Conservation (phyloP, 1,284 basidiomycete genomes). For the Tetrapyrgos nigripes region DNA sequence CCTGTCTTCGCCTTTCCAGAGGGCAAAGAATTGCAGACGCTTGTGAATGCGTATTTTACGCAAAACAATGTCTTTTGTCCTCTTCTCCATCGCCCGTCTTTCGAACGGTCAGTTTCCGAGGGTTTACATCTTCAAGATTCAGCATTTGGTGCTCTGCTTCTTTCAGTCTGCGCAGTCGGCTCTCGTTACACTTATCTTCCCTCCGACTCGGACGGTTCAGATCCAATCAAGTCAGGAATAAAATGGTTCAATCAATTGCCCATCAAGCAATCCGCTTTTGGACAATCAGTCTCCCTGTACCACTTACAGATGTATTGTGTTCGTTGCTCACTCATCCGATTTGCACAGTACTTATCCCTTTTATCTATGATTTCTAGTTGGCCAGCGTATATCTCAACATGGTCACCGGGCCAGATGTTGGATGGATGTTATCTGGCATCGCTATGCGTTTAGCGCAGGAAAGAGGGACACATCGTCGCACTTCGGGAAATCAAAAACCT, state of each 20-base stretch:
- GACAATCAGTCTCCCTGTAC: not conserved
- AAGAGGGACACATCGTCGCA: constrained; percentile 1
- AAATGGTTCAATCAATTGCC: constrained; percentile 1
- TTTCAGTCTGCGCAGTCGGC: constrained; percentile 4
- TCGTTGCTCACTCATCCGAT: not conserved
- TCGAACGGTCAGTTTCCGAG: not conserved
- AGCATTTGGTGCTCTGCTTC: constrained; percentile 1
- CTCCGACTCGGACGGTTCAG: not conserved
- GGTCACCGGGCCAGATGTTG: constrained; percentile 1
- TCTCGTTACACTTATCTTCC: constrained; percentile 2
- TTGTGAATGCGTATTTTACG: constrained; percentile 1
- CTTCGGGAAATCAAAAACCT: not conserved
- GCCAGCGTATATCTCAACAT: constrained; percentile 1
- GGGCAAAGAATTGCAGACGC: not conserved
- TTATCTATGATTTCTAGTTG: not conserved
- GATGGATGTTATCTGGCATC: constrained; percentile 5
- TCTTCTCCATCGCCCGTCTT: constrained; percentile 7
- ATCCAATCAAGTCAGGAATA: not conserved
- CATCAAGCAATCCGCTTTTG: not conserved
- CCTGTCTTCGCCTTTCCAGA: not conserved
- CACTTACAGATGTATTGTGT: constrained; percentile 8
- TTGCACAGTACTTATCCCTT: not conserved
- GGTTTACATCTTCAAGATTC: not conserved
- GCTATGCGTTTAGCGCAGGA: constrained; percentile 4
- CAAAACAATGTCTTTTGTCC: not conserved